Conservation (phyloP, 2,329 filamentous ascomycete genomes). For the Trichophyton schoenleinii region DNA sequence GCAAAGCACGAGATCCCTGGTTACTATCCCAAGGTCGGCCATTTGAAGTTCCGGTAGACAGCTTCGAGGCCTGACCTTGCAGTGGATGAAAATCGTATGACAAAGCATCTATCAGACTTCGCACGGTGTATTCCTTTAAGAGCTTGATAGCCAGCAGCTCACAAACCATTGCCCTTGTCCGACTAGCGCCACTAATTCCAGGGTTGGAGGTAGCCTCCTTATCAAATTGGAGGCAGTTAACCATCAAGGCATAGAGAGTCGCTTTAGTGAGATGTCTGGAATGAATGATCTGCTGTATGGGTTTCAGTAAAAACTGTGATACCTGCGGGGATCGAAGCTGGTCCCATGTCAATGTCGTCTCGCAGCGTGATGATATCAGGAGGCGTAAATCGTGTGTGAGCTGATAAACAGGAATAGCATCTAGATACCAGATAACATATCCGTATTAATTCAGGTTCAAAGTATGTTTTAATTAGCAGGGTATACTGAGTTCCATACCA, state of each 20-base stretch:
- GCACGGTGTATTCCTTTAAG: conserved; percentile 75
- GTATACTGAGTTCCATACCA: conserved; percentile 37
- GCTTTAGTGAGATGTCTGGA: conserved; percentile 72
- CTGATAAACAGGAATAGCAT: conserved; percentile 76
- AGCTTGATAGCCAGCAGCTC: conserved; percentile 83
- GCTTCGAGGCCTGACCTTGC: conserved; percentile 55
- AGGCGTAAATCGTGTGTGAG: conserved; percentile 82
- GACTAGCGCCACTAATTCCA: conserved; percentile 70
- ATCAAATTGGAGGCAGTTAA: conserved; percentile 83
- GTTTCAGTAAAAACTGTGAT: conserved; percentile 89
- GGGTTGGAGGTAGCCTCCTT: conserved; percentile 76
- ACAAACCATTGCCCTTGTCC: conserved; percentile 75
- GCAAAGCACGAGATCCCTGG: conserved; percentile 35
- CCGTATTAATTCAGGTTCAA: background rate
- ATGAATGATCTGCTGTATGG: conserved; percentile 81
- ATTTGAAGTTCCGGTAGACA: conserved; percentile 26
- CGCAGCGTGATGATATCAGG: conserved; percentile 69
- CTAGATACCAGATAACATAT: conserved; percentile 32
- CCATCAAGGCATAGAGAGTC: conserved; percentile 79
- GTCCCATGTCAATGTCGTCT: conserved; percentile 89
- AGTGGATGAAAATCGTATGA: conserved; percentile 93
- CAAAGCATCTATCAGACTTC: conserved; percentile 84
- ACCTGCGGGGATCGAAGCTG: conserved; percentile 91
- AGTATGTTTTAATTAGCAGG: background rate
- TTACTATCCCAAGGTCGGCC: conserved; percentile 22